Evolutionary conservation across 140 eudicot species (phyloP).

Genomic region (Oenanthe javanica): DNA sequence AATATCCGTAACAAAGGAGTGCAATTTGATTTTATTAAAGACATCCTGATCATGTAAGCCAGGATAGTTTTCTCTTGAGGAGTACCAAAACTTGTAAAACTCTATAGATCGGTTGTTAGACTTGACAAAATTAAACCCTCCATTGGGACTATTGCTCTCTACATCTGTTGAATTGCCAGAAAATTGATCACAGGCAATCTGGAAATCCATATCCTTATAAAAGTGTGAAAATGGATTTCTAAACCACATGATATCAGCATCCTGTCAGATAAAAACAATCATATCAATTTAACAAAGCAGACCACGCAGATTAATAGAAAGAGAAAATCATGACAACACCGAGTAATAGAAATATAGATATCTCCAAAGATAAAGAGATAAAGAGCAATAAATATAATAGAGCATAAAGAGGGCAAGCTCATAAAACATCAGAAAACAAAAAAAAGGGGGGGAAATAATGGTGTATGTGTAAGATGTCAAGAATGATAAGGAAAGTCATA

Average conservation of each 20-base stretch:
- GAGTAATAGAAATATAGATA: neutral
- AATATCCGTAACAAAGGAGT: slow-evolving; percentile 34
- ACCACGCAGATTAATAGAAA: no score
- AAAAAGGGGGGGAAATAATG: neutral
- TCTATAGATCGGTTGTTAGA: slow-evolving; percentile 41
- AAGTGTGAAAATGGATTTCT: slow-evolving; percentile 69
- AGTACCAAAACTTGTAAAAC: slow-evolving; percentile 54
- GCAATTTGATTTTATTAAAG: slow-evolving; percentile 31
- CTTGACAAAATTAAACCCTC: slow-evolving; percentile 51
- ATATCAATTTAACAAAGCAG: neutral
- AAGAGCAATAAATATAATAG: neutral
- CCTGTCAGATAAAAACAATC: slow-evolving; percentile 28
- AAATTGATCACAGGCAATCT: slow-evolving; percentile 67
- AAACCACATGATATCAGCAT: slow-evolving; percentile 87
- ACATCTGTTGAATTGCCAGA: slow-evolving; percentile 48
- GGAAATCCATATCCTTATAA: slow-evolving; percentile 54
- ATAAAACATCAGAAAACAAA: neutral
- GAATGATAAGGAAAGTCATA: neutral
- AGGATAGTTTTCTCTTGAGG: slow-evolving; percentile 33
- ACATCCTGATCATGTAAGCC: slow-evolving; percentile 48
- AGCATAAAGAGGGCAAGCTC: neutral
- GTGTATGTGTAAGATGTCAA: neutral
- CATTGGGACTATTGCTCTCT: slow-evolving; percentile 37
- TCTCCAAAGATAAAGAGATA: neutral
- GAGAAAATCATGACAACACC: neutral